Evolutionary conservation across 352 stramenopile species (phyloP).

Genomic region (Globisporangium paddicum): DNA sequence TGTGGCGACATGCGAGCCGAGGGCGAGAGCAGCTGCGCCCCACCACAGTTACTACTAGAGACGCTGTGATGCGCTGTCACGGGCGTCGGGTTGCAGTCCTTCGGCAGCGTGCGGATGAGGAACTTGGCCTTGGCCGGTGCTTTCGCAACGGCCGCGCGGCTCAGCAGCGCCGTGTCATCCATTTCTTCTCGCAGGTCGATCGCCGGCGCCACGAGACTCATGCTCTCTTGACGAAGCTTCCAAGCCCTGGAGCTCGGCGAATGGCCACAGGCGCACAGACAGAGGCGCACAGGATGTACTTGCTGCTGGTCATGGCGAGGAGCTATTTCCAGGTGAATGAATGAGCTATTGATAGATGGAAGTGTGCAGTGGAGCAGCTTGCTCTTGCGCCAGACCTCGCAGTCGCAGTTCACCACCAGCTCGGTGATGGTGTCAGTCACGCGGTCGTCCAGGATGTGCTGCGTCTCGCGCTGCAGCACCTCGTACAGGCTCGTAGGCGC

Average conservation of each 20-base stretch:
- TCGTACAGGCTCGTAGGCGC: background rate
- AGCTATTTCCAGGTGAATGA: no score
- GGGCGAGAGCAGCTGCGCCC: constrained; percentile 22
- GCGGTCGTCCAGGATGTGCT: background rate
- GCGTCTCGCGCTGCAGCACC: background rate
- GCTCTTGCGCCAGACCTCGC: background rate
- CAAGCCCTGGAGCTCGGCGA: no score
- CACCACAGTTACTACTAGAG: background rate
- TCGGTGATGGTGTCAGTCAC: background rate
- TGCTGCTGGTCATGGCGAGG: no score
- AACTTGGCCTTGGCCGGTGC: constrained; percentile 44
- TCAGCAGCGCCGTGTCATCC: constrained; percentile 12
- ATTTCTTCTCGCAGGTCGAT: constrained; percentile 56
- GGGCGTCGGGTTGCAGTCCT: constrained; percentile 68
- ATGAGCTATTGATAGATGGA: no score
- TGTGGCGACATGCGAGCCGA: constrained; percentile 4
- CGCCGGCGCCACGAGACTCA: constrained; percentile 32
- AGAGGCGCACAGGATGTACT: no score
- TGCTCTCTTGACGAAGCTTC: no score
- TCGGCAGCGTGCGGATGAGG: constrained; percentile 64
- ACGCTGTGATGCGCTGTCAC: constrained; percentile 14
- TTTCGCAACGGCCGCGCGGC: background rate
- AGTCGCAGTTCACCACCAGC: background rate
- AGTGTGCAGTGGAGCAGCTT: background rate
- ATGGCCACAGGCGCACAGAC: background rate